Evolutionary conservation across 2,329 filamentous ascomycete species (phyloP).

Genomic region (Penicillium freii): DNA sequence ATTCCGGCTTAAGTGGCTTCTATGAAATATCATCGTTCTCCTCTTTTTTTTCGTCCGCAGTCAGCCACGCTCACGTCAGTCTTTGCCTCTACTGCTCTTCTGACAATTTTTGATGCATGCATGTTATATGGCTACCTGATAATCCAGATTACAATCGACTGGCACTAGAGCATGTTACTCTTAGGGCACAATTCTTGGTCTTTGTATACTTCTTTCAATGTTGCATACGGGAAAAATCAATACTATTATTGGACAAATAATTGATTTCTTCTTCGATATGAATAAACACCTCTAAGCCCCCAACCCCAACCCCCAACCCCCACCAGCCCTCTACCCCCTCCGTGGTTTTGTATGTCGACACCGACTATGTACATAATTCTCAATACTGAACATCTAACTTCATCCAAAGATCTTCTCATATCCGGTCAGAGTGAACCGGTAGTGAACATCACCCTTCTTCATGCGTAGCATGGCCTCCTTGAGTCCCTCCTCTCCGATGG

Average conservation of each 20-base stretch:
- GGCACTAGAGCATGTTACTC: too few species aligned
- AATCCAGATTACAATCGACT: not conserved
- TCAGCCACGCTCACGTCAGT: not conserved
- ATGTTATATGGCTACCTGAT: not conserved
- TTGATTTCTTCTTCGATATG: not conserved
- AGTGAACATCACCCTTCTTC: conserved; percentile 68
- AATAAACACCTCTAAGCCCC: not conserved
- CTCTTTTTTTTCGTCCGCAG: not conserved
- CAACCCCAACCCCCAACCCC: not conserved
- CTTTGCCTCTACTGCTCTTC: not conserved
- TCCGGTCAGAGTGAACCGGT: conserved; percentile 65
- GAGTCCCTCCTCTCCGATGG: conserved; percentile 68
- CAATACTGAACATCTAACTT: not conserved
- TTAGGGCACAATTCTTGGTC: not conserved
- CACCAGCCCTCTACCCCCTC: not conserved
- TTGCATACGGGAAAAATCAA: not conserved
- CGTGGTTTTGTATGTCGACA: not conserved
- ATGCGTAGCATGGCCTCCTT: conserved; percentile 69
- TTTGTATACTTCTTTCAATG: not conserved
- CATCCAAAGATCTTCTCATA: conserved; percentile 39
- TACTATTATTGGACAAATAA: not conserved
- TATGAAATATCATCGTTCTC: not conserved
- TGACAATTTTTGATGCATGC: too few species aligned
- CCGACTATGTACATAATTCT: not conserved
- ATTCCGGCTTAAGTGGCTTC: too few species aligned